These are phyloP conservation scores for Diaporthe sp. DNA, from an alignment of 2,329 filamentous ascomycete species.

Conservation along the genomic window DNA sequence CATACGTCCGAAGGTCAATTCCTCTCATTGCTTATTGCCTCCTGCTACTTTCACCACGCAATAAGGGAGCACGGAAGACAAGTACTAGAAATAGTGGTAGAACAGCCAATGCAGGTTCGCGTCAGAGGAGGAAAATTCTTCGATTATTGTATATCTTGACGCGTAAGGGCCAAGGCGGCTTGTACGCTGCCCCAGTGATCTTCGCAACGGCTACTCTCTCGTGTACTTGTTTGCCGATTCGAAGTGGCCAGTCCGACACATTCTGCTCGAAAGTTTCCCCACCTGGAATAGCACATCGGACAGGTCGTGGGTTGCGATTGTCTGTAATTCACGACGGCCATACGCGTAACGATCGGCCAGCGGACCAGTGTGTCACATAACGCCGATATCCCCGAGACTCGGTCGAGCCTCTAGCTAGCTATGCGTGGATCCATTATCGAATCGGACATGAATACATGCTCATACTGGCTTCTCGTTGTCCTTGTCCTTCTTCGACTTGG, in stretches of 20 bases:
- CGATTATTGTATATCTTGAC: neutral
- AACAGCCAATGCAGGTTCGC: neutral
- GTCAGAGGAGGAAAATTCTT: neutral
- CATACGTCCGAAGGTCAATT: neutral
- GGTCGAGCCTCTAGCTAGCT: neutral
- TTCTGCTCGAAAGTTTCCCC: neutral
- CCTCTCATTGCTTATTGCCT: neutral
- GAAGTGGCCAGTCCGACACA: no score
- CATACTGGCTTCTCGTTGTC: constrained; percentile 34
- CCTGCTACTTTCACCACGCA: neutral
- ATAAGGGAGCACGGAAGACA: neutral
- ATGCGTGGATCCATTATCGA: no score
- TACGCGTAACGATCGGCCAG: neutral
- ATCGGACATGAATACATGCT: neutral
- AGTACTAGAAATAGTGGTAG: neutral
- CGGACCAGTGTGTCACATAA: neutral
- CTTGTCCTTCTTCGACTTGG: constrained; percentile 38
- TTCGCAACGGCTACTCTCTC: neutral
- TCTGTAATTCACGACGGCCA: neutral
- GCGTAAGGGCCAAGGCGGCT: neutral
- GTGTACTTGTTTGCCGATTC: neutral
- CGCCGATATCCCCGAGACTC: neutral
- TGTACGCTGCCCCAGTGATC: neutral
- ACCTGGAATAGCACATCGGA: no score
- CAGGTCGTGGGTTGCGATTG: neutral